These are phyloP conservation scores for Pezicula radicicola DNA, from an alignment of 2,329 filamentous ascomycete species.

Conservation along the genomic window DNA sequence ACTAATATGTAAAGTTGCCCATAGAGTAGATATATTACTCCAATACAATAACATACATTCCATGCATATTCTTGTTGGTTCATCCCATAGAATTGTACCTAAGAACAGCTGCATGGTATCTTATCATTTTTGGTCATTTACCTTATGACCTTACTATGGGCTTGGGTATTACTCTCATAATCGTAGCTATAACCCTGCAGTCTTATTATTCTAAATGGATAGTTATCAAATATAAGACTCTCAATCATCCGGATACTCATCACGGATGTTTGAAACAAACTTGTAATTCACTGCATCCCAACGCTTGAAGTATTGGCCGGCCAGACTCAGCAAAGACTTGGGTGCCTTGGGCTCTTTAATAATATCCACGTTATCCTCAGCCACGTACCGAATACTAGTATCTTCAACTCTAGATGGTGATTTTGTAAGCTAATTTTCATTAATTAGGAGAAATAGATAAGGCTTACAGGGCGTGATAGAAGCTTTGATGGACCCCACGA, in stretches of 20 bases:
- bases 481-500: slow-evolving; percentile 64
- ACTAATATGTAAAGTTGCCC: too few species aligned
- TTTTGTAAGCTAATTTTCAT: slow-evolving; percentile 22
- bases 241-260: slow-evolving; percentile 85
- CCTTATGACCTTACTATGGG: too few species aligned
- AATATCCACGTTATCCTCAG: slow-evolving; percentile 77
- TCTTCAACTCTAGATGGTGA: slow-evolving; percentile 57
- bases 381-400: slow-evolving; percentile 68
- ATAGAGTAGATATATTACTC: too few species aligned
- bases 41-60: too few species aligned
- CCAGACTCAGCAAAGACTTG: slow-evolving; percentile 61
- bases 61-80: too few species aligned
- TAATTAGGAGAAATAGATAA: not conserved
- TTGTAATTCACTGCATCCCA: slow-evolving; percentile 65
- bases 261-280: slow-evolving; percentile 81
- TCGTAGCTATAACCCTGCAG: too few species aligned
- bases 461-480: slow-evolving; percentile 85
- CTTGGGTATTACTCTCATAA: too few species aligned
- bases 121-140: too few species aligned
- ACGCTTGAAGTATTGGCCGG: slow-evolving; percentile 84
- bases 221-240: not conserved
- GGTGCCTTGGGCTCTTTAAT: slow-evolving; percentile 46
- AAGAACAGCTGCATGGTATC: too few species aligned
- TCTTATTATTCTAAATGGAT: too few species aligned
- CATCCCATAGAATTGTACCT: too few species aligned